These are phyloP conservation scores for Naganishia sp. DNA, from an alignment of 1,284 basidiomycete species.

Conservation along the genomic window DNA sequence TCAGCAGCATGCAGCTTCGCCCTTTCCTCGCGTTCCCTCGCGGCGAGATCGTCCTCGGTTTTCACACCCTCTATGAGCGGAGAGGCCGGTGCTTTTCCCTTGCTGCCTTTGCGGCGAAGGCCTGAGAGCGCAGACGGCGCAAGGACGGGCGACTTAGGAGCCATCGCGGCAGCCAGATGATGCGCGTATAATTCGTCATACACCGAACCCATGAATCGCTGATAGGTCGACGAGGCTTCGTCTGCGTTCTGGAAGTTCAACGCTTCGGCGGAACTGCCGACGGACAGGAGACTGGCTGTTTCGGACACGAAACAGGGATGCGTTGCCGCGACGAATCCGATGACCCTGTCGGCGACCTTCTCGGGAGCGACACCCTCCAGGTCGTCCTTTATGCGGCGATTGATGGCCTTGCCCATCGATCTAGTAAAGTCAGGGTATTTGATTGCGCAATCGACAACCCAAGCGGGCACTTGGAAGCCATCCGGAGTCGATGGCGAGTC, in stretches of 20 bases:
- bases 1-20: constrained; percentile 49
- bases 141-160: constrained; percentile 6
- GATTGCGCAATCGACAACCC: constrained; percentile 48
- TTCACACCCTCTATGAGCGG: constrained; percentile 47
- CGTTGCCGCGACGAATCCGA: constrained; percentile 43
- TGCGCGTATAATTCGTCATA: constrained; percentile 60
- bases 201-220: constrained; percentile 69
- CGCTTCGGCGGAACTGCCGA: constrained; percentile 37
- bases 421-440: constrained; percentile 60
- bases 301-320: constrained; percentile 32
- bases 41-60: constrained; percentile 36
- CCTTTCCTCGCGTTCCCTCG: constrained; percentile 36
- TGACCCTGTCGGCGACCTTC: constrained; percentile 67
- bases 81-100: constrained; percentile 34
- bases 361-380: constrained; percentile 58
- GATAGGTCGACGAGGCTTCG: constrained; percentile 62
- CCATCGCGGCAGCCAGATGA: neutral
- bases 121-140: constrained; percentile 20
- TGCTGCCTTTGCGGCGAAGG: constrained; percentile 35
- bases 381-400: constrained; percentile 61
- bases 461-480: constrained; percentile 48
- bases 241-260: constrained; percentile 40
- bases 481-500: constrained; percentile 35
- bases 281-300: constrained; percentile 6
- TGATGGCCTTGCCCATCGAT: constrained; percentile 63